These are phyloP conservation scores for Phytopythium delawarense DNA, from an alignment of 352 stramenopile genomes.

Conservation along the genomic window DNA sequence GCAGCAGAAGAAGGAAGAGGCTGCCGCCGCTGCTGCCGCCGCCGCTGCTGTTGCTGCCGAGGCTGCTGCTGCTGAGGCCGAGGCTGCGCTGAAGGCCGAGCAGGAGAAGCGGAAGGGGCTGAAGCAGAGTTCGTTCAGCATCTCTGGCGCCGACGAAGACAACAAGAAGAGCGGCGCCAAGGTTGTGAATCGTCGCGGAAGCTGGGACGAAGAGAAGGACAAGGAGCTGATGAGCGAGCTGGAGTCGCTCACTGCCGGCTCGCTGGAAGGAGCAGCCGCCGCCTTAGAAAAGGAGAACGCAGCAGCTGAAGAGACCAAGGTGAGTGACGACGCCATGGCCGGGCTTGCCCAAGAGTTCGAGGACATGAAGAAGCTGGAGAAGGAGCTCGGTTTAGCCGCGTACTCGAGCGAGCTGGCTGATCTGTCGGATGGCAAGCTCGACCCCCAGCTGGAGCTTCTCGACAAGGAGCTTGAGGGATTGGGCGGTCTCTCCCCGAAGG, in stretches of 20 bases:
- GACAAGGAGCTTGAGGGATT: slow-evolving; percentile 75
- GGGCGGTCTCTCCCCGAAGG: slow-evolving; percentile 44
- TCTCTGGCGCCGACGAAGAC: slow-evolving; percentile 63
- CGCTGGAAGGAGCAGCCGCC: slow-evolving; percentile 40
- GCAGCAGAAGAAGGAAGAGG: slow-evolving; percentile 55
- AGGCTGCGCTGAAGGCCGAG: slow-evolving; percentile 33
- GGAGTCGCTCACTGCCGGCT: slow-evolving; percentile 64
- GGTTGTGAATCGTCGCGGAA: slow-evolving; percentile 55
- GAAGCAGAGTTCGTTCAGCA: slow-evolving; percentile 69
- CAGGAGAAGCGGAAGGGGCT: slow-evolving; percentile 26
- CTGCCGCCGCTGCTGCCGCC: slow-evolving; percentile 50
- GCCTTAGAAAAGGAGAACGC: slow-evolving; percentile 44
- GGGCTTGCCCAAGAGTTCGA: slow-evolving; percentile 69
- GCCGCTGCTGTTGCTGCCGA: slow-evolving; percentile 31
- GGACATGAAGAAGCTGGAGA: slow-evolving; percentile 80
- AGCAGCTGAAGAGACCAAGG: slow-evolving; percentile 7
- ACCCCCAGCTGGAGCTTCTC: slow-evolving; percentile 62
- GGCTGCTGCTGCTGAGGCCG: slow-evolving; percentile 29
- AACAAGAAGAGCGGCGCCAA: slow-evolving; percentile 21
- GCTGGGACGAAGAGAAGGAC: slow-evolving; percentile 84
- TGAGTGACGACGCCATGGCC: slow-evolving; percentile 30
- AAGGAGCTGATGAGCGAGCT: slow-evolving; percentile 85
- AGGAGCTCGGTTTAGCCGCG: slow-evolving; percentile 69
- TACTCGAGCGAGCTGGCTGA: slow-evolving; percentile 46
- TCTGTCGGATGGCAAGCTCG: slow-evolving; percentile 47